Conservation (phyloP, 805 yeast genomes). For the Starmerella bombicola region DNA sequence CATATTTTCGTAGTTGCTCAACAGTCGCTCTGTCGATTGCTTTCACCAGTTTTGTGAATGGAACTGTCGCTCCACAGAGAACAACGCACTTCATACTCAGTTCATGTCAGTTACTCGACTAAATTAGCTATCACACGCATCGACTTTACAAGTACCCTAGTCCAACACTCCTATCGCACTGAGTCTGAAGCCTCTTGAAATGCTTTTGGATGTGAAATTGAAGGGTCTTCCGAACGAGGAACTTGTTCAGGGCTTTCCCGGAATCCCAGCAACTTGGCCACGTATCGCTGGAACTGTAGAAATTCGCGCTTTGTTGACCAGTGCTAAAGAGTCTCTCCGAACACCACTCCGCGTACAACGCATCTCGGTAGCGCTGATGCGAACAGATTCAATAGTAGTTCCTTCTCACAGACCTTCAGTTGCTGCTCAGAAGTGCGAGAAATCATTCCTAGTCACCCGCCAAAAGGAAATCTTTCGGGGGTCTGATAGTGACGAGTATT, state of each 20-base stretch:
- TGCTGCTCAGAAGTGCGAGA: slow-evolving; percentile 26
- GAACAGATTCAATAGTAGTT: slow-evolving; percentile 30
- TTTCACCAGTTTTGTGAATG: slow-evolving; percentile 51
- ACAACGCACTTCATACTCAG: slow-evolving; percentile 34
- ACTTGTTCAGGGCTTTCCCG: slow-evolving; percentile 33
- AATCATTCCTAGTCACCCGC: slow-evolving; percentile 30
- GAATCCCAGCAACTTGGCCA: slow-evolving; percentile 34
- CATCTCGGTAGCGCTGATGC: slow-evolving; percentile 29
- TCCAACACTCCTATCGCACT: too few species aligned
- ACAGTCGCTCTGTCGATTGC: slow-evolving; percentile 32
- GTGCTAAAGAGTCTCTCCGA: slow-evolving; percentile 5
- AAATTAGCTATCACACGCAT: neutral
- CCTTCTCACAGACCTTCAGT: slow-evolving; percentile 29
- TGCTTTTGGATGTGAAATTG: slow-evolving; percentile 19
- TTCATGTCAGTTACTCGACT: neutral
- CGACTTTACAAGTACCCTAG: too few species aligned
- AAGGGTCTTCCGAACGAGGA: slow-evolving; percentile 33
- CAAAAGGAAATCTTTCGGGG: slow-evolving; percentile 22
- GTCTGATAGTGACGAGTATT: slow-evolving; percentile 15
- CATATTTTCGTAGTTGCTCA: slow-evolving; percentile 29
- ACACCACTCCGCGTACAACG: slow-evolving; percentile 17
- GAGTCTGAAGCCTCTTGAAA: neutral
- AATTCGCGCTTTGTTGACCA: slow-evolving; percentile 21
- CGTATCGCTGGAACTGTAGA: slow-evolving; percentile 32
- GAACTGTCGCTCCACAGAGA: slow-evolving; percentile 86